A percentile compares a stretch with the other conserved stretches of the same genome.
phyloP scores from a whole-genome alignment of 345 rosid genomes.

The Gossypium herbaceum region DNA sequence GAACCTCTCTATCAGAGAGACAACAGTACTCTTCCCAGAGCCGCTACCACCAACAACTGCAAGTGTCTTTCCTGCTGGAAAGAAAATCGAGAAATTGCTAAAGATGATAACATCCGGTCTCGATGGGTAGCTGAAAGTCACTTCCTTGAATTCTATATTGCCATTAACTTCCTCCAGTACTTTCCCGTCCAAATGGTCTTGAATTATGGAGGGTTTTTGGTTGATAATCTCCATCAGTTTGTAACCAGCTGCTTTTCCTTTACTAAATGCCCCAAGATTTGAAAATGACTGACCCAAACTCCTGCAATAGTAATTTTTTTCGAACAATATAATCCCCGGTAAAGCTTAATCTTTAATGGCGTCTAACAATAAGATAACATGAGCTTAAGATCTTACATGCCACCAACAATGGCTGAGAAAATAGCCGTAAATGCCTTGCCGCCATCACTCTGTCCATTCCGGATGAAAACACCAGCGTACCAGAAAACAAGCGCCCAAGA shows the following conservation, averaged over 20 bases:
- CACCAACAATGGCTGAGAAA: slow-evolving; percentile 99
- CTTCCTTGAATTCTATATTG: slow-evolving; percentile 85
- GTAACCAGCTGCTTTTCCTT: slow-evolving; percentile 96
- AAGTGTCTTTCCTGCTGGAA: slow-evolving; percentile 92
- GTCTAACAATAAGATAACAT: not conserved
- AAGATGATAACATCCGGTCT: slow-evolving; percentile 93
- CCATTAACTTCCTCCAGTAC: slow-evolving; percentile 78
- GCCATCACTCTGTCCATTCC: slow-evolving; percentile 92
- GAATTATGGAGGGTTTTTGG: slow-evolving; percentile 83
- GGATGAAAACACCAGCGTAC: slow-evolving; percentile 97
- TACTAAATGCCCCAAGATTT: slow-evolving; percentile 97
- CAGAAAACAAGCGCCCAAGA: slow-evolving; percentile 99
- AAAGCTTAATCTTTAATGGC: not conserved
- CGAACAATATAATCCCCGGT: not conserved
- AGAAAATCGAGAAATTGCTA: slow-evolving; percentile 79
- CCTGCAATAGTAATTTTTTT: slow-evolving; percentile 46
- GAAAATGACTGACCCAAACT: slow-evolving; percentile 99
- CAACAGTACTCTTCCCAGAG: slow-evolving; percentile 98
- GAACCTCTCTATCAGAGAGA: slow-evolving; percentile 89
- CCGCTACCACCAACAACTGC: slow-evolving; percentile 99
- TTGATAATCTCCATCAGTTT: slow-evolving; percentile 94
- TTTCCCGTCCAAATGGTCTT: slow-evolving; percentile 66
- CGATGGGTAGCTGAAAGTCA: slow-evolving; percentile 94
- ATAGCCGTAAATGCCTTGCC: slow-evolving; percentile 98
- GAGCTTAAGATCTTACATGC: slow-evolving; percentile 60